A percentile compares a stretch with the other conserved stretches of the same genome.
These are phyloP conservation scores for Plicaturopsis crispa DNA, from an alignment of 768 basidiomycete genomes.

Conservation along the genomic window DNA sequence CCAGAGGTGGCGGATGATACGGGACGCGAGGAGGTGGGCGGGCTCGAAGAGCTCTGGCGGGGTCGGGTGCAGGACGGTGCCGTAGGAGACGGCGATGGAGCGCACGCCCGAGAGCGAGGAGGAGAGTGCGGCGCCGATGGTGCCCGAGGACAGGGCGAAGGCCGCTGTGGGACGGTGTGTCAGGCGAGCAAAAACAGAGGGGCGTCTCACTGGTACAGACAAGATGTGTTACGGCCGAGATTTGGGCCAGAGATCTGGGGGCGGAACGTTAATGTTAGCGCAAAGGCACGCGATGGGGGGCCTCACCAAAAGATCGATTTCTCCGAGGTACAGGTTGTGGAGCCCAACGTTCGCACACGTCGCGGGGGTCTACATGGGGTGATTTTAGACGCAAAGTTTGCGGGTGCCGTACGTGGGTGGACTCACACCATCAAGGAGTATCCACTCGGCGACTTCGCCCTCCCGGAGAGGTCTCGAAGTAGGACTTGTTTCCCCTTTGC, in stretches of 20 bases:
- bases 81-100: constrained; percentile 86
- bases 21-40: constrained; percentile 61
- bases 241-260: constrained; percentile 79
- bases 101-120: constrained; percentile 63
- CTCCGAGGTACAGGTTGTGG: constrained; percentile 78
- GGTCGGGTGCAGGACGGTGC: constrained; percentile 65
- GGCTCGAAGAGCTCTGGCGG: constrained; percentile 52
- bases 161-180: constrained; percentile 43
- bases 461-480: constrained; percentile 59
- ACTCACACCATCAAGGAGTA: constrained; percentile 77
- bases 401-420: constrained; percentile 1
- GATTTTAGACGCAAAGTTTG: constrained; percentile 4
- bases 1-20: constrained; percentile 73
- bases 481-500: constrained; percentile 59
- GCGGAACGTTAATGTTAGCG: constrained; percentile 5
- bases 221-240: constrained; percentile 76
- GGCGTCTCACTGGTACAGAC: constrained; percentile 28
- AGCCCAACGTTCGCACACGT: constrained; percentile 88
- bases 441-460: constrained; percentile 85
- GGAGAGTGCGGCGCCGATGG: constrained; percentile 85
- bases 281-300: constrained; percentile 22
- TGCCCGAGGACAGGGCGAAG: constrained; percentile 86
- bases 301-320: constrained; percentile 91
- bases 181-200: constrained; percentile 6
- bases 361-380: constrained; percentile 65